Conservation (phyloP, 2,329 filamentous ascomycete species). For the Diaporthe ilicicola region DNA sequence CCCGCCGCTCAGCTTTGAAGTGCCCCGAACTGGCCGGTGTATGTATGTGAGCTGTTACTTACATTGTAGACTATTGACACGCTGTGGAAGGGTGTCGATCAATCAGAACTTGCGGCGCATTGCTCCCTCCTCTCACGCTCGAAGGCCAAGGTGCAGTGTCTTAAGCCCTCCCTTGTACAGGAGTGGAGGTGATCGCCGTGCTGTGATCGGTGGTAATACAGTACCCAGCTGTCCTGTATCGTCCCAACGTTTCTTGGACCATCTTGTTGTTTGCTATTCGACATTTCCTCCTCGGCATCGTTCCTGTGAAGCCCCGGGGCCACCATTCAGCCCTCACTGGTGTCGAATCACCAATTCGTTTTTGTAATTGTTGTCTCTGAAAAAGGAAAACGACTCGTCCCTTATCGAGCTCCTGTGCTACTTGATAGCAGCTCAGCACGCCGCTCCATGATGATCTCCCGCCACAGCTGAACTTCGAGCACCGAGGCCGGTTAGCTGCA, state of each 20-base stretch:
- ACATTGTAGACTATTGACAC: background rate
- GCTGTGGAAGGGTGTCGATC: background rate
- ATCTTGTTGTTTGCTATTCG: background rate
- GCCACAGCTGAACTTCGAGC: slow-evolving; percentile 10
- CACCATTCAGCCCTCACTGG: too few relatives aligned
- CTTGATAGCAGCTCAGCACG: background rate
- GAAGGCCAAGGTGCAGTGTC: background rate
- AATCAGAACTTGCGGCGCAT: background rate
- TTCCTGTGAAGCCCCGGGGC: too few relatives aligned
- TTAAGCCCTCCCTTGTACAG: background rate
- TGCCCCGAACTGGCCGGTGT: background rate
- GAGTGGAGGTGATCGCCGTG: background rate
- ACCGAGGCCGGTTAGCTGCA: slow-evolving; percentile 16
- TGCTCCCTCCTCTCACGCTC: background rate
- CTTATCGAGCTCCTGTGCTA: background rate
- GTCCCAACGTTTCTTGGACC: background rate
- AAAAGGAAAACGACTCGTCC: background rate
- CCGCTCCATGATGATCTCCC: slow-evolving; percentile 1
- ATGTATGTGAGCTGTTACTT: background rate
- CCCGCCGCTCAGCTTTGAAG: background rate
- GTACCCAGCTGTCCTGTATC: background rate
- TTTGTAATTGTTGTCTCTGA: background rate
- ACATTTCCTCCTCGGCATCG: background rate
- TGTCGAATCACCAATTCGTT: background rate
- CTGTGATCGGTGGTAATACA: slow-evolving; percentile 1